These are phyloP conservation scores for Aquilaria sinensis DNA, from an alignment of 345 rosid genomes.

Conservation along the genomic window DNA sequence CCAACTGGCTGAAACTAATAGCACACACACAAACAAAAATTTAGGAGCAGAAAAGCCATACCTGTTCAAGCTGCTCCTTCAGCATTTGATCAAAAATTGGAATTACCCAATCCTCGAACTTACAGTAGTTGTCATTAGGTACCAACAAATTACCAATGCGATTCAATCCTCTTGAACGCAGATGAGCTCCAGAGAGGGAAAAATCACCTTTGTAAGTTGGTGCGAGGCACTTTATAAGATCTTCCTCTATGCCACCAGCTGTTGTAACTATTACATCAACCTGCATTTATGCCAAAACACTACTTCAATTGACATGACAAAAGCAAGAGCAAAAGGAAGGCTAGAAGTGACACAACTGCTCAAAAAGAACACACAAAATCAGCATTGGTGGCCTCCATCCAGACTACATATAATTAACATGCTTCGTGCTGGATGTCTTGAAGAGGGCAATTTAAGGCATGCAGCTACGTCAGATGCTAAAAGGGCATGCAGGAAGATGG, in stretches of 20 bases:
- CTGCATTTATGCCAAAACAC: slow-evolving; percentile 30
- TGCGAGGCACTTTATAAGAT: slow-evolving; percentile 92
- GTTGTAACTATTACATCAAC: slow-evolving; percentile 95
- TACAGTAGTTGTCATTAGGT: slow-evolving; percentile 95
- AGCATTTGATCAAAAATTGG: slow-evolving; percentile 88
- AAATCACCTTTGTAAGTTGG: slow-evolving; percentile 90
- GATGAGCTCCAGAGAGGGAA: slow-evolving; percentile 63
- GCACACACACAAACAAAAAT: not conserved
- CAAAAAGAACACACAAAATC: not conserved
- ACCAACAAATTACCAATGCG: slow-evolving; percentile 89
- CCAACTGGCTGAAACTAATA: too few species aligned
- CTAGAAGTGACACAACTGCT: not conserved
- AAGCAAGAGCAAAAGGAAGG: not conserved
- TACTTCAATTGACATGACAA: not conserved
- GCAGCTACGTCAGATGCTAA: too few species aligned
- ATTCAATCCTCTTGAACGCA: slow-evolving; percentile 83
- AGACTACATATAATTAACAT: too few species aligned
- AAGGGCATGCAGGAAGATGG: too few species aligned
- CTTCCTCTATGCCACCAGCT: slow-evolving; percentile 97
- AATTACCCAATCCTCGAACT: slow-evolving; percentile 95
- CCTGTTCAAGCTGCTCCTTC: slow-evolving; percentile 91
- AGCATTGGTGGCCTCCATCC: not conserved
- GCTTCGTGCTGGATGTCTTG: too few species aligned
- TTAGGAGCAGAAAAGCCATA: slow-evolving; percentile 12
- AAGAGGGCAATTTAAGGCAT: too few species aligned